Evolutionary conservation across 805 yeast genomes (phyloP).

Genomic region (Wickerhamomyces alni): DNA sequence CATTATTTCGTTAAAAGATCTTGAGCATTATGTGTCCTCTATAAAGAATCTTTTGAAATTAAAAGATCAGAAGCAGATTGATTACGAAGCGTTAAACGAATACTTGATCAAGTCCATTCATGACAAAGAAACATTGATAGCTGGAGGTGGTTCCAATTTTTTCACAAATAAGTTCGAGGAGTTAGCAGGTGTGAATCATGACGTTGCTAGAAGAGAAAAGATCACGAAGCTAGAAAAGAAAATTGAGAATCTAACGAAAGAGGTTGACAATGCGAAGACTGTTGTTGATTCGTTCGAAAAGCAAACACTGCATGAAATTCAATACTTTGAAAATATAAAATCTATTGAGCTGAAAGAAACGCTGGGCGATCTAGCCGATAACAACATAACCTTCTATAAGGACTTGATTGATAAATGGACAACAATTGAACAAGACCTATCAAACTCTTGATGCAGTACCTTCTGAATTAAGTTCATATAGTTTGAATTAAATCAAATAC

Average conservation of each 20-base stretch:
- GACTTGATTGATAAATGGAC: conserved; percentile 69
- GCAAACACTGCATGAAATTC: conserved; percentile 49
- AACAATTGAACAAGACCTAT: conserved; percentile 38
- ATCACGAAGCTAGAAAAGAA: conserved; percentile 43
- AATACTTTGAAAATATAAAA: conserved; percentile 74
- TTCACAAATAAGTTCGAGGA: conserved; percentile 55
- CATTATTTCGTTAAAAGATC: conserved; percentile 74
- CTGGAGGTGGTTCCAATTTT: conserved; percentile 49
- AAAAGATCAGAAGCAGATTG: conserved; percentile 88
- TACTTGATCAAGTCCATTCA: conserved; percentile 65
- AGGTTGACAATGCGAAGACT: conserved; percentile 43
- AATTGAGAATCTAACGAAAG: conserved; percentile 43
- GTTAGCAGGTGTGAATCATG: conserved; percentile 56
- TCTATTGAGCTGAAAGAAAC: conserved; percentile 70
- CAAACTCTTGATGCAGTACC: too few relatives aligned
- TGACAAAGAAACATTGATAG: conserved; percentile 52
- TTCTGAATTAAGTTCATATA: too few relatives aligned
- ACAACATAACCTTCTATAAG: conserved; percentile 67
- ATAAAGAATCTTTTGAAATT: conserved; percentile 66
- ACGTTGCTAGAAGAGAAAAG: conserved; percentile 46
- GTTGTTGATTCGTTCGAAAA: conserved; percentile 50
- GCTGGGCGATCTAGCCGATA: conserved; percentile 66
- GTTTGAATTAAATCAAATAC: too few relatives aligned
- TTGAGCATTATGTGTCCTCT: conserved; percentile 72
- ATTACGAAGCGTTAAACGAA: conserved; percentile 78